phyloP scores from a whole-genome alignment of 1,284 basidiomycete genomes.

The Sporisorium iseilematis-ciliati region DNA sequence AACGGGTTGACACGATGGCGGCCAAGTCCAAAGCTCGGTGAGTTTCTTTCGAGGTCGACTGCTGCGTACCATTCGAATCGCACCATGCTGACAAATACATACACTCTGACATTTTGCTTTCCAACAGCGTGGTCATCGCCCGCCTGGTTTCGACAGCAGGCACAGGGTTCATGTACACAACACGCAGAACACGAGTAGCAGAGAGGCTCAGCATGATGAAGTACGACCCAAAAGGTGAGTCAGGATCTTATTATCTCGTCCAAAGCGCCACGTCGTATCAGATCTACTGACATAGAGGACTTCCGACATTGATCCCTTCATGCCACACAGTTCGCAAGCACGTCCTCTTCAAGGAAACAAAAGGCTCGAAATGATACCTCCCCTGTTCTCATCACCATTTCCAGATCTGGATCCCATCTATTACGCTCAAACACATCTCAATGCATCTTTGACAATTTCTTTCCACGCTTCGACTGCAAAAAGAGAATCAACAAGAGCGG shows the following conservation, averaged over 20 bases:
- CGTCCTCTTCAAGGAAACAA: constrained; percentile 64
- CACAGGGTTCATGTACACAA: constrained; percentile 68
- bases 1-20: constrained; percentile 50
- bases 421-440: neutral
- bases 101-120: neutral
- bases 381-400: constrained; percentile 1
- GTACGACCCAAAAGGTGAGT: constrained; percentile 67
- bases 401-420: neutral
- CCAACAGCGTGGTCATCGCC: constrained; percentile 63
- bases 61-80: neutral
- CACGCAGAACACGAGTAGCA: constrained; percentile 56
- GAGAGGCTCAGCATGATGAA: constrained; percentile 67
- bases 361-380: constrained; percentile 49
- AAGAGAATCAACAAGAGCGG: neutral
- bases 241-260: neutral
- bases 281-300: neutral
- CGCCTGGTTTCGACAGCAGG: constrained; percentile 67
- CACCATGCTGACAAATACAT: constrained; percentile 1
- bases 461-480: neutral
- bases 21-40: constrained; percentile 67
- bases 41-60: constrained; percentile 2
- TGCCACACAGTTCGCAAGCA: constrained; percentile 60
- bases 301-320: neutral
- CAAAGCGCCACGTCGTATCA: neutral
- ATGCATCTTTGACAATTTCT: neutral